Conservation (phyloP, 495 filamentous ascomycete species). For the Xylaria curta region DNA sequence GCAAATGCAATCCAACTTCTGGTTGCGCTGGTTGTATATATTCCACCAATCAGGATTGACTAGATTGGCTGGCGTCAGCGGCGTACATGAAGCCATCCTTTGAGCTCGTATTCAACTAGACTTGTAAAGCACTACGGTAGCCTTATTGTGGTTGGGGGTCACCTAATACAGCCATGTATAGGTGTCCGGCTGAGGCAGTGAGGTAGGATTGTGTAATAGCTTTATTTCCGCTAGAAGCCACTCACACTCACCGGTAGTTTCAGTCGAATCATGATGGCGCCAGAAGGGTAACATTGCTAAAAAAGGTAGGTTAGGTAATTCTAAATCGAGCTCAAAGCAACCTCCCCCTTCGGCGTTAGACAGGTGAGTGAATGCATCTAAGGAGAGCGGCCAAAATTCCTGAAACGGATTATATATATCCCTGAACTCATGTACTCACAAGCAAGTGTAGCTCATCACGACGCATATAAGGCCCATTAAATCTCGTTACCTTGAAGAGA, state of each 20-base stretch:
- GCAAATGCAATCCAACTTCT: neutral
- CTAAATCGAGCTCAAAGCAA: neutral
- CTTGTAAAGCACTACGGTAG: neutral
- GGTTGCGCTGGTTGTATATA: neutral
- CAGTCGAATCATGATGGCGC: neutral
- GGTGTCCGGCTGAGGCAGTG: neutral
- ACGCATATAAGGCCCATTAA: neutral
- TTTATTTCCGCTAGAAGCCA: neutral
- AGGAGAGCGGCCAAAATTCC: neutral
- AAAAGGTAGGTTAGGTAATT: neutral
- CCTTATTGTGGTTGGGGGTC: neutral
- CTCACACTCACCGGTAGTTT: neutral
- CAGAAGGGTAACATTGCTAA: neutral
- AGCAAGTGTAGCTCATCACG: slow-evolving; percentile 4
- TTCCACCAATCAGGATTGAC: neutral
- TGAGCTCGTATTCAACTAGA: neutral
- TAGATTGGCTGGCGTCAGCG: slow-evolving; percentile 14
- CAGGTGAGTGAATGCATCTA: neutral
- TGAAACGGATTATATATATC: neutral
- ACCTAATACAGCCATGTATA: neutral
- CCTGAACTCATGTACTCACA: neutral
- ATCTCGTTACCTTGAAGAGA: neutral
- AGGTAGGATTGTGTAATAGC: neutral
- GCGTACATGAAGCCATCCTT: neutral
- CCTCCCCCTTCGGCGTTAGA: slow-evolving; percentile 9